Conservation (phyloP, 768 basidiomycete species). For the Lyophyllum semitale region DNA sequence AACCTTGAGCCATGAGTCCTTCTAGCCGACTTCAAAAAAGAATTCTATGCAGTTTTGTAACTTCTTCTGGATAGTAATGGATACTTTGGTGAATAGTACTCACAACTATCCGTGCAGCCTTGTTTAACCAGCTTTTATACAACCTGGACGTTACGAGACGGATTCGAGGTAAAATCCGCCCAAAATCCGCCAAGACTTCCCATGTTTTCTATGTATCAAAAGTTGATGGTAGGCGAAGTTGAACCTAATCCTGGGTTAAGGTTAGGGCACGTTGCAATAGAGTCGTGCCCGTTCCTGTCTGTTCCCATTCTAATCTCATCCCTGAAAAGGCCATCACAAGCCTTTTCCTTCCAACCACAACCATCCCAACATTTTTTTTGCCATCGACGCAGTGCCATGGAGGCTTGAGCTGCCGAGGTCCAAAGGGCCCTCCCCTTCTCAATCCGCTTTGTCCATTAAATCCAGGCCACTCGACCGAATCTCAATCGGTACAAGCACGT, state of each 20-base stretch:
- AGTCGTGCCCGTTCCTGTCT: background rate
- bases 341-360: constrained; percentile 8
- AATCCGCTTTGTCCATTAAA: constrained; percentile 43
- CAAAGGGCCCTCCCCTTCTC: constrained; percentile 64
- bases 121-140: too few relatives aligned
- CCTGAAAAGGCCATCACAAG: constrained; percentile 4
- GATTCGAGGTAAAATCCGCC: background rate
- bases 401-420: constrained; percentile 79
- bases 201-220: too few relatives aligned
- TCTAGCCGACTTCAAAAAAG: background rate
- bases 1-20: background rate
- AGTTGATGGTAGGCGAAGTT: background rate
- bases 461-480: constrained; percentile 14
- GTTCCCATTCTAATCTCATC: too few relatives aligned
- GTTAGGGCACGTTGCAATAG: too few relatives aligned
- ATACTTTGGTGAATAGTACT: too few relatives aligned
- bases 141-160: background rate
- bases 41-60: background rate
- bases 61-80: too few relatives aligned
- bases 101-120: too few relatives aligned
- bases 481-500: constrained; percentile 19
- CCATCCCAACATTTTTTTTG: constrained; percentile 6
- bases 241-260: too few relatives aligned
- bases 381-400: constrained; percentile 45
- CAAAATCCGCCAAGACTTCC: too few relatives aligned